Evolutionary conservation across 441 rosid species (phyloP), one percentile per base, ranked within the genome.

Genomic region (Adansonia grandidieri): DNA sequence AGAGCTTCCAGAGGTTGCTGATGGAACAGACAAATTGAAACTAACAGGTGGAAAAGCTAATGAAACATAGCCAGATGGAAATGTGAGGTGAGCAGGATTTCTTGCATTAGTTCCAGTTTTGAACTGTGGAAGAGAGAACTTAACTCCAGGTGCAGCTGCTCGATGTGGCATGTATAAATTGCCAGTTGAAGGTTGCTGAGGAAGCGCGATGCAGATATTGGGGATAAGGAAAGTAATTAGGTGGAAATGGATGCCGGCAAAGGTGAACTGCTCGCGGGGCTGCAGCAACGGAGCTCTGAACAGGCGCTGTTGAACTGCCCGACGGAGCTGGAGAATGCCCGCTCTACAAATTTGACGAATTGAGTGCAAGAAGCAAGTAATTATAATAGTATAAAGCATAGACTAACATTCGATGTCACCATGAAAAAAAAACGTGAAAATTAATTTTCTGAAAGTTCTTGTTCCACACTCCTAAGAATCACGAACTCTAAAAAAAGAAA

Each of bases 211-310:
- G 83, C 88, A 86, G 78, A 83, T 90, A 95, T 56, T 82, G 96
- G 58, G 91, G 90, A 62, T 90, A 95, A 40, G 91, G 93, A 71
- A 84, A 85, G 88, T 83, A 93, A 80, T 76, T 89, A 73, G 90
- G 90, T 73, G 89, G 91, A 83, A 89, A 93, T 60, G 93, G 95
- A 76, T 92, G 94, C 82, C 96, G 89, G 72, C 79, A 88, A 78
- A 93, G 83, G 71, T 85, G 88, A 81, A 91, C 74, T 54, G 88
- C 89, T 73, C 87, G 97, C 6, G 88, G 91, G 45, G 97, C 80
- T 72, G 88, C 85, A 56, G 92, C 86, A 73, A 87, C 74, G 47
- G 93, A 79, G 80, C 76, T 79, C 80, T 86, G 93, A 53, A 80
- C 80, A 64, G 87, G 82, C 68, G 91, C 90, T 74, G 86, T 83